Base-by-base conservation (phyloP, 73 alveolate species). In the Paramecium sexaurelia region DNA sequence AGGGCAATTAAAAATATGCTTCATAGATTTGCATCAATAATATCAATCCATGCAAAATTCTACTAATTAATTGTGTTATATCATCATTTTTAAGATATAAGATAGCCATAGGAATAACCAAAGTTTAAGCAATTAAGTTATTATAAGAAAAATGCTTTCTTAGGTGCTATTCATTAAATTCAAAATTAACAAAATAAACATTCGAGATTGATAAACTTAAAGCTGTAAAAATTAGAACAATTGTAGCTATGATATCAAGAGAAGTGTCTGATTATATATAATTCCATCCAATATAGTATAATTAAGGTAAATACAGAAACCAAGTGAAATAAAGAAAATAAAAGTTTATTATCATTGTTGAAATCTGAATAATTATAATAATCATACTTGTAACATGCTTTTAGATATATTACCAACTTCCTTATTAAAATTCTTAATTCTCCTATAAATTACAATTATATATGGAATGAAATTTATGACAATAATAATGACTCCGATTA, bases 261-360 rank as follows among this genome's bases (percentile, higher is more conserved):
- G 22, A 9, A 7, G 22, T 36, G 10, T 71, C 56, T 71, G 57
- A 35, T 19, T 71, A 13, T n/a, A 33, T 15, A 17, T 33, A 36
- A 71, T 71, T 71, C 86, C 57, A 71, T 35, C 55, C 56, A 10
- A 37, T 35, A 36, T 35, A 71, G 27, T 71, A 71, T 22, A 71
- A 40, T 71, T 71, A 37, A 40, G 86, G 86, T 17, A 71, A 35
- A 71, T 71, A 71, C 35, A 71, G 56, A 71, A 71, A 35, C 86
- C 86, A 71, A 35, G 86, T 71, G 17, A 71, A 71, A 35, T 71
- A 71, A 13, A 35, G 17, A 71, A 71, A 71, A 71, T 71, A 71
- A 37, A 33, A 35, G 43, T 71, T 32, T 2, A 71, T 37, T 20
- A 71, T 71, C 37, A 71, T 20, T 0, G 86, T 35, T 29, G 86